phyloP scores from a whole-genome alignment of 2,329 filamentous ascomycete genomes.

The Ophiocordyceps sinensis region DNA sequence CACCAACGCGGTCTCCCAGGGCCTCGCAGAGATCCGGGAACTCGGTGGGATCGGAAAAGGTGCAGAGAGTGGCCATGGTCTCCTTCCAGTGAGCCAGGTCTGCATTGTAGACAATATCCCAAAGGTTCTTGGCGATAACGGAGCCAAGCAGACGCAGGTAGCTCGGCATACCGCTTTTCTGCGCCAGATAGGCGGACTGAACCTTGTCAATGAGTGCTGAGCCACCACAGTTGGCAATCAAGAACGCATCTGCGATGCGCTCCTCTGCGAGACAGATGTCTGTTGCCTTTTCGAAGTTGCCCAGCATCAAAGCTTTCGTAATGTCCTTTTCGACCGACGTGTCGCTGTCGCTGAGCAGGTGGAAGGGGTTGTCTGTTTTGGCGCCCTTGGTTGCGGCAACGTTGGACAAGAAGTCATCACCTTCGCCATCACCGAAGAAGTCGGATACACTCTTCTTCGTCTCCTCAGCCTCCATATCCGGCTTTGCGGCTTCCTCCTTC shows the following conservation, averaged over 20 bases:
- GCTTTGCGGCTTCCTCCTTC: slow-evolving; percentile 14
- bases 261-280: slow-evolving; percentile 81
- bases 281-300: slow-evolving; percentile 79
- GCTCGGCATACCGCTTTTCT: slow-evolving; percentile 70
- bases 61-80: slow-evolving; percentile 89
- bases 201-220: slow-evolving; percentile 90
- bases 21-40: slow-evolving; percentile 93
- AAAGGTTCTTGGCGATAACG: slow-evolving; percentile 90
- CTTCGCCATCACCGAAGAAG: slow-evolving; percentile 67
- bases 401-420: slow-evolving; percentile 75
- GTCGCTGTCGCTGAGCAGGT: slow-evolving; percentile 74
- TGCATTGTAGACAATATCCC: slow-evolving; percentile 96
- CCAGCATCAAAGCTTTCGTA: slow-evolving; percentile 76
- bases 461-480: slow-evolving; percentile 18
- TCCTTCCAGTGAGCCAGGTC: slow-evolving; percentile 92
- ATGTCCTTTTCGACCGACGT: slow-evolving; percentile 73
- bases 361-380: slow-evolving; percentile 89
- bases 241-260: slow-evolving; percentile 87
- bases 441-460: slow-evolving; percentile 55
- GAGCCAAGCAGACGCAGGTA: slow-evolving; percentile 84
- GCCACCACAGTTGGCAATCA: slow-evolving; percentile 93
- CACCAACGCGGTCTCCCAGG: slow-evolving; percentile 78
- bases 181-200: slow-evolving; percentile 77
- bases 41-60: slow-evolving; percentile 79
- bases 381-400: slow-evolving; percentile 79